Evolutionary conservation across 2,329 filamentous ascomycete genomes (phyloP), one percentile per base, ranked within the genome.

Genomic region (Xylariaceae sp.): DNA sequence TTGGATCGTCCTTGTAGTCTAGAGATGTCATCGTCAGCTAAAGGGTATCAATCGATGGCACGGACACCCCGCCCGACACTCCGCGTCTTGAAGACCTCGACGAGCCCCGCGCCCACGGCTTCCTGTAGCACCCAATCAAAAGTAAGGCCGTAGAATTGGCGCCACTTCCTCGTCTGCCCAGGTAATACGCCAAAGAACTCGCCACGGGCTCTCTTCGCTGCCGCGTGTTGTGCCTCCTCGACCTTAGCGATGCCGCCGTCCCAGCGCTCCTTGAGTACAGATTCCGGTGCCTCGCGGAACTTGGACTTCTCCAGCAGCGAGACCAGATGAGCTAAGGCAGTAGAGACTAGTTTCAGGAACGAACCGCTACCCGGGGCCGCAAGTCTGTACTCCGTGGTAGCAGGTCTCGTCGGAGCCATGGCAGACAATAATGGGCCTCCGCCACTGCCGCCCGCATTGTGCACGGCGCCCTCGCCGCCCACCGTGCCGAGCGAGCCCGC

Each of bases 1-100:
- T 34, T 34, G 12, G 28, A 44, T 31, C 31, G 11, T 53, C 23
- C n/a, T n/a, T n/a, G n/a, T n/a, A n/a, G n/a, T n/a, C n/a, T n/a
- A n/a, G 28, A 31, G 33, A 17, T 36, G n/a, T 36, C 16, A 36
- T 14, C 28, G 7, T 31, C 28, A 7, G 12, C 28, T 14, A 8
- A 28, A 44, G 36, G 21, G 17, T 16, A 12, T 43, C 33, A 43
- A 58, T 71, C 73, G 54, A 80, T 53, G 47, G 73, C 73, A 63
- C 85, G 79, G 56, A 91, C 81, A 9, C 85, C 89, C 58, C 82
- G 79, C 1, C 89, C 89, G n/a, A 92, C 87, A 65, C 85, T 89
- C 12, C 87, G 80, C 11, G 89, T 92, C 67, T 91, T 84, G 71
- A 93, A 93, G 12, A 90, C 75, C 73, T 93, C 89, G 3, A 92